Base-by-base conservation (phyloP, 164 flowering plant species). In the Nymphaea colorata region DNA sequence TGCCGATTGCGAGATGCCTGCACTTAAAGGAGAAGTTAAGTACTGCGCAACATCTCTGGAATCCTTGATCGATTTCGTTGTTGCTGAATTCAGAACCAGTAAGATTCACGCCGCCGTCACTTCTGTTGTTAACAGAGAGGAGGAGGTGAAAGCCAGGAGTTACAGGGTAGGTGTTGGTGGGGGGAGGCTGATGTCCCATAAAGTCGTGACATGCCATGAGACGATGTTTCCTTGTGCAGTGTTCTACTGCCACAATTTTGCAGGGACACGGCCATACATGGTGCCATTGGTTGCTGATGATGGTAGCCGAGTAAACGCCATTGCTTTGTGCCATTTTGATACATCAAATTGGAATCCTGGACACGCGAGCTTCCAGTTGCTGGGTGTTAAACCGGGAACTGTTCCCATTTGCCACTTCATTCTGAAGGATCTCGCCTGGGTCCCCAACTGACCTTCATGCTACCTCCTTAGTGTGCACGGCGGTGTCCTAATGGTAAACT, bases 391-490 rank as follows among this genome's bases (percentile, higher is more conserved):
- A 68, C 81, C 83, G 3, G 83, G 83, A 11, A 72, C 70, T 62
- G 78, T 72, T 53, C 81, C 83, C 8, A 42, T 80, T 43, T 78
- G 83, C 69, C 83, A 80, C 55, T 80, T 78, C 73, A 69, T 80
- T 51, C 76, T 76, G 2, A 64, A 72, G 45, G 79, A 73, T 72
- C 72, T 80, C 47, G 73, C 71, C 6, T 79, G 76, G 82, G 65
- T 66, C 41, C 43, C 17, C 5, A 76, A 72, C 25, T 70, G 72
- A 51, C n/a, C 41, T 42, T 4, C 4, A 41, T 43, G 36, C 36
- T 25, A 25, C 36, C 36, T 25, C 36, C 1, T 25, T 25, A 25
- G 36, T 25, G 36, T 25, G 36, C 36, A n/a, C 36, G 1, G 36
- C 36, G 0, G 36, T 25, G 36, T 25, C 36, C 36, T 25, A 25